Evolutionary conservation across 805 yeast species (phyloP).

Genomic region (Ascoidea asiatica): DNA sequence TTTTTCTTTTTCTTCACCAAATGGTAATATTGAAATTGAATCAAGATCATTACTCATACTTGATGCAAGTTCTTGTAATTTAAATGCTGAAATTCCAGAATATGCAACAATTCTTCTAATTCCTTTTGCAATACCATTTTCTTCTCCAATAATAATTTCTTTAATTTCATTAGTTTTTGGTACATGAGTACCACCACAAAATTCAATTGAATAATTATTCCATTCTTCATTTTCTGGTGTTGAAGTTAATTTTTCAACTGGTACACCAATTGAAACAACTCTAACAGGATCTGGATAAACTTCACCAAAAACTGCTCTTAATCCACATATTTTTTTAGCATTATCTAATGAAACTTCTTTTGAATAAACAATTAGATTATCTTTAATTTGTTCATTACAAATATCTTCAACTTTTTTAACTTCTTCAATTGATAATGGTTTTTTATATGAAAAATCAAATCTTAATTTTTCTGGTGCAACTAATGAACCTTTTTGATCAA

Average conservation of each 20-base stretch:
- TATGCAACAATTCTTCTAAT: constrained; percentile 96
- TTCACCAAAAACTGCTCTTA: constrained; percentile 98
- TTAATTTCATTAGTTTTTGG: constrained; percentile 85
- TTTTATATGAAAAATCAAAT: constrained; percentile 92
- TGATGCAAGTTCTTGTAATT: constrained; percentile 72
- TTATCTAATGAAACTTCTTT: constrained; percentile 64
- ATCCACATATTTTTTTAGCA: constrained; percentile 69
- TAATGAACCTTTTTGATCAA: constrained; percentile 93
- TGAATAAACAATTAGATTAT: constrained; percentile 61
- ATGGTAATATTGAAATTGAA: constrained; percentile 47
- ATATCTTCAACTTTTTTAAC: constrained; percentile 64
- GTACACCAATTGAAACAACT: constrained; percentile 89
- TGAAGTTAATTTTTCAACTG: constrained; percentile 67
- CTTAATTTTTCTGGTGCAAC: constrained; percentile 93
- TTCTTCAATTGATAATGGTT: constrained; percentile 62
- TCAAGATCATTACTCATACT: constrained; percentile 54
- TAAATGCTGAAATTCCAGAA: constrained; percentile 82
- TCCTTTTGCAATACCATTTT: constrained; percentile 97
- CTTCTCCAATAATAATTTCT: constrained; percentile 82
- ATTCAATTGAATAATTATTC: constrained; percentile 73
- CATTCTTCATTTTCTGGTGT: constrained; percentile 66
- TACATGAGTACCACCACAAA: constrained; percentile 99
- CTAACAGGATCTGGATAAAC: constrained; percentile 98
- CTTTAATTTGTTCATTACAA: constrained; percentile 56
- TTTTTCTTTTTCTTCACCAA: constrained; percentile 70